Conservation (phyloP, 352 stramenopile species). For the Globisporangium barbulae region DNA sequence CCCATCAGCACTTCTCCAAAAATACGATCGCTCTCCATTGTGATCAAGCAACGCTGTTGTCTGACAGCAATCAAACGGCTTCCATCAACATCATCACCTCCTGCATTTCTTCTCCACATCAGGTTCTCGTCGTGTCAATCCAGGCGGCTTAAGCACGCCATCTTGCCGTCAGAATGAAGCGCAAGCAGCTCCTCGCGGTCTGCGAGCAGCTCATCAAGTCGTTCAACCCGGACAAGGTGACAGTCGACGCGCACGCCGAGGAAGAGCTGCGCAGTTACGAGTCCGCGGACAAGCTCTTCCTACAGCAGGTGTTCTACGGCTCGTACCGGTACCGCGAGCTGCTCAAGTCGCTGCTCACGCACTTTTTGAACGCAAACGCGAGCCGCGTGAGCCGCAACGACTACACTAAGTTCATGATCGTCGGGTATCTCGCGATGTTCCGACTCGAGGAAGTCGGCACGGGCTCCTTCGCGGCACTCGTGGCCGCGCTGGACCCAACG, state of each 20-base stretch:
- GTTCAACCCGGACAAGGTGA: slow-evolving; percentile 71
- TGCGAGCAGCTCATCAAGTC: slow-evolving; percentile 78
- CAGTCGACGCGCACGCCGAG: slow-evolving; percentile 71
- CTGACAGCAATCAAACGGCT: neutral
- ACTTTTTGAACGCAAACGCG: slow-evolving; percentile 83
- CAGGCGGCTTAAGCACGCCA: neutral
- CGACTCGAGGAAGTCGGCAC: slow-evolving; percentile 84
- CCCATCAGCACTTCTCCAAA: neutral
- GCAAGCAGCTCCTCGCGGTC: slow-evolving; percentile 58
- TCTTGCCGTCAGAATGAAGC: slow-evolving; percentile 47
- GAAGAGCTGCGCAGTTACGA: slow-evolving; percentile 47
- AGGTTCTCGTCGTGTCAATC: neutral
- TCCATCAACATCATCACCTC: neutral
- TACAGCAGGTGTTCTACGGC: slow-evolving; percentile 90
- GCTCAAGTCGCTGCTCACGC: slow-evolving; percentile 66
- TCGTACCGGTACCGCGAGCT: slow-evolving; percentile 87
- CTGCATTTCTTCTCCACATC: neutral
- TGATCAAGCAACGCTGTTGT: neutral
- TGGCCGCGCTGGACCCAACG: slow-evolving; percentile 63
- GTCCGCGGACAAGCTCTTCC: slow-evolving; percentile 54
- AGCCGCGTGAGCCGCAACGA: slow-evolving; percentile 76
- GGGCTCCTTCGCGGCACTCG: slow-evolving; percentile 55
- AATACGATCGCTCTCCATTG: neutral
- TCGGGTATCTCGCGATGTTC: slow-evolving; percentile 89
- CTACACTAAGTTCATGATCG: slow-evolving; percentile 91